These are phyloP conservation scores for Rhodomyrtus psidioides DNA, from an alignment of 441 rosid species.

Conservation along the genomic window DNA sequence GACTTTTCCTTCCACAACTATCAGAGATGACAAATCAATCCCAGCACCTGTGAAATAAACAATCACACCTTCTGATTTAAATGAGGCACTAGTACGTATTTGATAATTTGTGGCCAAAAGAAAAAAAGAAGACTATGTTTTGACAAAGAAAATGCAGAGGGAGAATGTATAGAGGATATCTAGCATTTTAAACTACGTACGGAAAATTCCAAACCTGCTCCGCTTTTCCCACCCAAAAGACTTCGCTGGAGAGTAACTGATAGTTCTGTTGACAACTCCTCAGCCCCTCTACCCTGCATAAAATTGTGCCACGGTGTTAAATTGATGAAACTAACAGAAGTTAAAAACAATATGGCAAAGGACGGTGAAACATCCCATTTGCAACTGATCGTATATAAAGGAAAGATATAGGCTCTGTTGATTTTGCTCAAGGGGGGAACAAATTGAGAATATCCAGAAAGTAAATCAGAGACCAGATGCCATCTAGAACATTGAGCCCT, in stretches of 20 bases:
- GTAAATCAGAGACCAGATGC: background rate
- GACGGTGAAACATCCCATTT: background rate
- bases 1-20: conserved; percentile 71
- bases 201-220: conserved; percentile 43
- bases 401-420: background rate
- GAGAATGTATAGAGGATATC: background rate
- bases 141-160: background rate
- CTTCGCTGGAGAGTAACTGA: conserved; percentile 62
- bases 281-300: conserved; percentile 86
- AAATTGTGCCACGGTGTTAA: background rate
- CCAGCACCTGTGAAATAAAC: conserved; percentile 55
- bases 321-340: conserved; percentile 1
- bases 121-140: background rate
- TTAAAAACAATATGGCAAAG: background rate
- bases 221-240: conserved; percentile 84
- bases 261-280: conserved; percentile 76
- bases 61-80: background rate
- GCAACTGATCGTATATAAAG: background rate
- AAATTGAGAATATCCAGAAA: background rate
- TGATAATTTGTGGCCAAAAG: background rate
- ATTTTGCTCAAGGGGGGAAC: background rate
- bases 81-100: background rate
- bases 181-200: background rate
- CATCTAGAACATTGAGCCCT: background rate
- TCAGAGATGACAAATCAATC: conserved; percentile 67